Conservation (phyloP, 768 basidiomycete species). For the Tylopilus sp. region DNA sequence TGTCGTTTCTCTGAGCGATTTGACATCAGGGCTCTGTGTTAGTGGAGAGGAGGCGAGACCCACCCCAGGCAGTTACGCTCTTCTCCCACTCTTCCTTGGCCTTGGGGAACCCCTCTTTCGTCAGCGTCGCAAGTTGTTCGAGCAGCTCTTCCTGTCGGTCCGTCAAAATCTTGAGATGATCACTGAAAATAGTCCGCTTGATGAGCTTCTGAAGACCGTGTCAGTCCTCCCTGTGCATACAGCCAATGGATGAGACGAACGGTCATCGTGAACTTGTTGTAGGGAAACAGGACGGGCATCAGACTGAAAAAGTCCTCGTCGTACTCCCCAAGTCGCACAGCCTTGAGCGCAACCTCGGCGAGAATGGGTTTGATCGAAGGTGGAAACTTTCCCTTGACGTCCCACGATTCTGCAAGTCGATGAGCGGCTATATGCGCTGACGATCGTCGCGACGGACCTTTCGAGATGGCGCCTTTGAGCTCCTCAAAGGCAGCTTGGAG, state of each 20-base stretch:
- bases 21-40: neutral
- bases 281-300: constrained; percentile 86
- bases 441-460: constrained; percentile 42
- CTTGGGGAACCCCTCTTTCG: constrained; percentile 62
- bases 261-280: constrained; percentile 94
- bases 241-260: constrained; percentile 38
- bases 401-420: constrained; percentile 62
- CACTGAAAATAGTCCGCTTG: constrained; percentile 79
- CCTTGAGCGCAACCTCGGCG: constrained; percentile 66
- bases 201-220: constrained; percentile 70
- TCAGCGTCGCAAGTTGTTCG: constrained; percentile 54
- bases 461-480: constrained; percentile 56
- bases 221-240: constrained; percentile 6
- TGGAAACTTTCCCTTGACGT: constrained; percentile 87
- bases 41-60: constrained; percentile 13
- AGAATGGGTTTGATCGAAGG: constrained; percentile 71
- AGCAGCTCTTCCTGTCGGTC: constrained; percentile 70
- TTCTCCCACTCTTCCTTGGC: constrained; percentile 78
- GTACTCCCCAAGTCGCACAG: constrained; percentile 83
- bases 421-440: neutral
- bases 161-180: constrained; percentile 64
- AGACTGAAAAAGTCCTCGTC: constrained; percentile 89
- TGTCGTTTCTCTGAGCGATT: constrained; percentile 44
- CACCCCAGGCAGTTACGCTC: constrained; percentile 67
- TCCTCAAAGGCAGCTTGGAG: constrained; percentile 59